A percentile compares a stretch with the other conserved stretches of the same genome.
phyloP scores from a whole-genome alignment of 1,284 basidiomycete species.

The Ustilago hordei region DNA sequence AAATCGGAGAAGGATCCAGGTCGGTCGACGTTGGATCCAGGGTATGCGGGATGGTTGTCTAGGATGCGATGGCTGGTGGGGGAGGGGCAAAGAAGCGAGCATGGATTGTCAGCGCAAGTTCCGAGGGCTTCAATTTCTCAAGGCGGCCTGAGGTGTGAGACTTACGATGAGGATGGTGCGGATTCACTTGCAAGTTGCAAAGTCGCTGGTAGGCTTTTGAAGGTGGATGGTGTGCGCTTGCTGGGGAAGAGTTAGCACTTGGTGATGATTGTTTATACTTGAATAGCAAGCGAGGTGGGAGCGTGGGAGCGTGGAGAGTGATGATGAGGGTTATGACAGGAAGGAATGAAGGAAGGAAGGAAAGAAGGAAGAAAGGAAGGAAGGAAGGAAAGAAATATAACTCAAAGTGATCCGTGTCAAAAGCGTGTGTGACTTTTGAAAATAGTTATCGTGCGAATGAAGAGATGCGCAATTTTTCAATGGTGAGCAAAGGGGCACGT shows the following conservation, averaged over 20 bases:
- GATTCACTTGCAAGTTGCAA: not conserved
- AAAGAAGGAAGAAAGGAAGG: not conserved
- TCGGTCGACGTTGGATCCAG: constrained; percentile 9
- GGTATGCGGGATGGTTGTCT: constrained; percentile 26
- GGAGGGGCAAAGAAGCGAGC: not conserved
- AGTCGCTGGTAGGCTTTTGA: constrained; percentile 32
- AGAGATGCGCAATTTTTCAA: too few relatives aligned
- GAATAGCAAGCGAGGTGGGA: not conserved
- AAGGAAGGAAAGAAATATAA: not conserved
- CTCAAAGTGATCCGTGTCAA: constrained; percentile 2
- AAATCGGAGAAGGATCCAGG: not conserved
- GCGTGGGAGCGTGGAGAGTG: constrained; percentile 7
- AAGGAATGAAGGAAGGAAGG: not conserved
- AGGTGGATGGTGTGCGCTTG: not conserved
- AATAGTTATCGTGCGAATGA: too few relatives aligned
- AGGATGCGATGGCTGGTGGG: constrained; percentile 12
- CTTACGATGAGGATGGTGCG: constrained; percentile 20
- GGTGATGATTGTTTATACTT: constrained; percentile 7
- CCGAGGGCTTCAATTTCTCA: not conserved
- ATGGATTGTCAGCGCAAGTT: constrained; percentile 7
- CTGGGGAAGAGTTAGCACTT: not conserved
- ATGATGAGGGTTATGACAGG: constrained; percentile 20
- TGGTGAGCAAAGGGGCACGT: too few relatives aligned
- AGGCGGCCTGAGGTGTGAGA: not conserved
- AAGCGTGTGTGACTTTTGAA: not conserved